These are phyloP conservation scores for Helotiales sp. DNA, from an alignment of 2,329 filamentous ascomycete species.

Conservation along the genomic window DNA sequence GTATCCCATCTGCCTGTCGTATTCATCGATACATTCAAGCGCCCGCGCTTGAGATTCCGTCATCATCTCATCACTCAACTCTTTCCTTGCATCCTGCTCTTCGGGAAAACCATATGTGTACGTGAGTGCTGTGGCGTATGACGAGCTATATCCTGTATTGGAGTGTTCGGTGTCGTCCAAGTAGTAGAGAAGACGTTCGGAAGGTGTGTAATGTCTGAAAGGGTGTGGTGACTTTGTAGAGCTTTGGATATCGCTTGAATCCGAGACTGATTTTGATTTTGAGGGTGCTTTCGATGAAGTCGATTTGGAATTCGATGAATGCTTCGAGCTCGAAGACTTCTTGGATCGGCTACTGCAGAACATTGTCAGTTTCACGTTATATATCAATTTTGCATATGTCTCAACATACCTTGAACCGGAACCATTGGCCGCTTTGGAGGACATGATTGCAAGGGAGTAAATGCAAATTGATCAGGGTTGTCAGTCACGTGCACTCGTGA, in stretches of 20 bases:
- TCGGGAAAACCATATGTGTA: conserved; percentile 14
- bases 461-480: neutral
- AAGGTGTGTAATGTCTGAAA: neutral
- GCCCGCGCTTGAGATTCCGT: neutral
- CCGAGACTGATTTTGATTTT: neutral
- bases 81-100: neutral
- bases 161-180: conserved; percentile 2
- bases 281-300: neutral
- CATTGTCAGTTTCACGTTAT: neutral
- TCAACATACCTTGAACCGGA: neutral
- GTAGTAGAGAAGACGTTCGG: conserved; percentile 13
- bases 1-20: neutral
- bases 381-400: neutral
- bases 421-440: conserved; percentile 1
- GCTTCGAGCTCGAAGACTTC: neutral
- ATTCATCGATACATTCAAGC: neutral
- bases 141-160: conserved; percentile 11
- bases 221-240: neutral
- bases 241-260: neutral
- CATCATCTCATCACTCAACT: conserved; percentile 1
- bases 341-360: neutral
- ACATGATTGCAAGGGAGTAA: neutral
- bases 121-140: conserved; percentile 12
- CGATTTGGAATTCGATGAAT: neutral
- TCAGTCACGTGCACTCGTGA: neutral